Evolutionary conservation across 2,329 filamentous ascomycete genomes (phyloP), one percentile per base, ranked within the genome.

Genomic region (Ophiocordyceps camponoti-rufipedis): DNA sequence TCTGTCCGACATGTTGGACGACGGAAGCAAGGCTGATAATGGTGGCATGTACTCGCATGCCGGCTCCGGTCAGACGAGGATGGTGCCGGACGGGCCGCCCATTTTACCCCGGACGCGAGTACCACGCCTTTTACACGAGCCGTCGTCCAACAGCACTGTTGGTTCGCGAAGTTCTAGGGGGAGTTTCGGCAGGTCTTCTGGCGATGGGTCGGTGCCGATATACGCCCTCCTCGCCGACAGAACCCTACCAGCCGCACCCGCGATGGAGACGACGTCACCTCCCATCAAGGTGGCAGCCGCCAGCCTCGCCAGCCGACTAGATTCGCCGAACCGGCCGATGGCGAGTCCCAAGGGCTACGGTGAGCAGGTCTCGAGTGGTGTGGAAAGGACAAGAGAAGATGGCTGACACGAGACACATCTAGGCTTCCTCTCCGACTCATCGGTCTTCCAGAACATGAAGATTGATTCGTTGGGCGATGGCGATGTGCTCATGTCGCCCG

Each of bases 121-220:
- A 18, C 68, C 70, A 1, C 55, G 62, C 2, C 53, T 72, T 33
- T 64, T 60, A 38, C 66, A 69, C 28, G 69, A 73, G 41, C 61
- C 64, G 18, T 68, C 67, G 3, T 70, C 67, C 4, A 59, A 52
- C 14, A 64, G 64, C 31, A 72, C 66, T 42, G 56, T 60, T 39
- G 60, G 61, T 1, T 68, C 70, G 2, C 54, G 59, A 2, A 64
- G 58, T 13, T 66, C 68, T 1, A 61, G 59, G 19, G 49, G 49
- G 16, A 58, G 55, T 32, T 56, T 56, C 44, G 49, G 54, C 2
- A 62, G 71, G 40, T 68, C 67, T 5, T 64, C 68, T 0, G 65
- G 68, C 42, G 72, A 75, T 35, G 66, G 69, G 0, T 62, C 69
- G 1, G 51, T 76, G 11, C 71, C 73, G 1, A 75, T 76, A 23